Percentiles rank a stretch among this genome's conserved stretches.
phyloP scores from a whole-genome alignment of 345 rosid genomes.

The Xanthoceras sorbifolium region DNA sequence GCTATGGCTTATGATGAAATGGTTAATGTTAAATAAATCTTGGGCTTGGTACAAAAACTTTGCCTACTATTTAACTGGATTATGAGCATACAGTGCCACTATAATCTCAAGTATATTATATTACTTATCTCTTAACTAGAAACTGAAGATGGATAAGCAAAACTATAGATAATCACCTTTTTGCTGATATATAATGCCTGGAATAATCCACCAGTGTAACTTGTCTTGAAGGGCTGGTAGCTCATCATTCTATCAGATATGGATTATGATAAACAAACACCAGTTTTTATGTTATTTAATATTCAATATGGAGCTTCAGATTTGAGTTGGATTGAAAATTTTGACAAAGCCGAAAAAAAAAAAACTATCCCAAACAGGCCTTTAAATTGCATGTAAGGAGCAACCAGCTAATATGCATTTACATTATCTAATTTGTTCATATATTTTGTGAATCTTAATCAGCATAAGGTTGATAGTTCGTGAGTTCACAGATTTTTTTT shows the following conservation, averaged over 20 bases:
- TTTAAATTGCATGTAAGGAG: neutral
- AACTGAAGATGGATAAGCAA: neutral
- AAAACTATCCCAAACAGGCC: too few species aligned
- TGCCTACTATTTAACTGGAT: neutral
- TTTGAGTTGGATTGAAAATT: neutral
- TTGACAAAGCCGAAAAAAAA: neutral
- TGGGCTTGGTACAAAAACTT: neutral
- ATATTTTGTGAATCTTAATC: neutral
- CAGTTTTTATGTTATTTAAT: neutral
- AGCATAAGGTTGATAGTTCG: too few species aligned
- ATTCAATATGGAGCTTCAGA: neutral
- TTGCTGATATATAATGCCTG: neutral
- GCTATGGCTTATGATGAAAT: neutral
- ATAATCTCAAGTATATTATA: neutral
- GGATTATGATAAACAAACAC: neutral
- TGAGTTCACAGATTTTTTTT: too few species aligned
- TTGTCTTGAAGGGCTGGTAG: neutral
- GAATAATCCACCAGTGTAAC: neutral
- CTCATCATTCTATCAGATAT: neutral
- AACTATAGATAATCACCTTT: neutral
- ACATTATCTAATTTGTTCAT: neutral
- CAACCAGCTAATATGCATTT: neutral
- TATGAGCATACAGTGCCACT: neutral
- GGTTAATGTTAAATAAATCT: neutral
- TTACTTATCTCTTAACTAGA: neutral